These are phyloP conservation scores for Prunus mume DNA, from an alignment of 306 rosid species.

Conservation along the genomic window DNA sequence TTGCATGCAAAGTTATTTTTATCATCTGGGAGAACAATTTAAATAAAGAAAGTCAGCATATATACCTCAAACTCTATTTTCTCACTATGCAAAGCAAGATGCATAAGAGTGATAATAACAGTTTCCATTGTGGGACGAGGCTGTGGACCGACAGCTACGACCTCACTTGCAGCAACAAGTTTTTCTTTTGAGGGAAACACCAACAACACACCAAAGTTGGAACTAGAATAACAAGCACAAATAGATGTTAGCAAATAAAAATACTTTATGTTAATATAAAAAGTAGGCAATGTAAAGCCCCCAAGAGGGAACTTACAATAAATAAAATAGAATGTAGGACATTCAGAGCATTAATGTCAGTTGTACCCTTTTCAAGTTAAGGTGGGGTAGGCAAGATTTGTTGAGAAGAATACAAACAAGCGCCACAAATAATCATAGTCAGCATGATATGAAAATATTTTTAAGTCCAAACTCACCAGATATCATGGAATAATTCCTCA, in stretches of 20 bases:
- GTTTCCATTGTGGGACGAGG: slow-evolving; percentile 72
- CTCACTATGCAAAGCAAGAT: slow-evolving; percentile 84
- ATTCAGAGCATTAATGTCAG: neutral
- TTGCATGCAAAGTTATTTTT: slow-evolving; percentile 2
- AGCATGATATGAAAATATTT: neutral
- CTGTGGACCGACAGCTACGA: slow-evolving; percentile 72
- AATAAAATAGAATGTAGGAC: neutral
- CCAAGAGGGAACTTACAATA: neutral
- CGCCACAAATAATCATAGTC: neutral
- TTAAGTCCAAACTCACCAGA: slow-evolving; percentile 56
- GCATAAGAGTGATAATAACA: slow-evolving; percentile 72
- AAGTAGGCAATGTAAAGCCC: neutral
- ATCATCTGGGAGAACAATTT: neutral
- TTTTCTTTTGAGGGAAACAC: slow-evolving; percentile 62
- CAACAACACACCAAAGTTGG: slow-evolving; percentile 70
- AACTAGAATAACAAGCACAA: slow-evolving; percentile 42
- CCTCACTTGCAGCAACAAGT: slow-evolving; percentile 65
- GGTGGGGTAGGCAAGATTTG: neutral
- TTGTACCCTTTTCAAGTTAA: neutral
- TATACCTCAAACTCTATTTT: slow-evolving; percentile 78
- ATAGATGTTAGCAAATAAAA: slow-evolving; percentile 4
- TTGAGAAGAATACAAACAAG: neutral
- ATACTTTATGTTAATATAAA: neutral
- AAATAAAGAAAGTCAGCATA: slow-evolving; percentile 1
- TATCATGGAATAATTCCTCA: slow-evolving; percentile 81